Percentiles rank a stretch among this genome's conserved stretches.
Evolutionary conservation across 148 eudicot species (phyloP).

Genomic region (Arctostaphylos glauca): DNA sequence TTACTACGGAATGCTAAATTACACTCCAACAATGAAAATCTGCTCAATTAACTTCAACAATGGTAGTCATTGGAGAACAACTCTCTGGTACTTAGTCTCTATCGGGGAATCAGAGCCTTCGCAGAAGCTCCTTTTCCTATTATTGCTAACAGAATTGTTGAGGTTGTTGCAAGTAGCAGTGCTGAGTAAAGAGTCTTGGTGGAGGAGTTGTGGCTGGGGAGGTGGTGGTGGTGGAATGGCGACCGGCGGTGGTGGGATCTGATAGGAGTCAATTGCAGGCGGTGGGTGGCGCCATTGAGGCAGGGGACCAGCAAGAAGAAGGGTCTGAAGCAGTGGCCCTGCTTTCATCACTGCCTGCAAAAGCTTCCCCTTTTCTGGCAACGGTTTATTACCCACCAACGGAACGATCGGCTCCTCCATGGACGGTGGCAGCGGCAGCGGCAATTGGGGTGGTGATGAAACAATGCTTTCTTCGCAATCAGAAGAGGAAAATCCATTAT

Average conservation of each 20-base stretch:
- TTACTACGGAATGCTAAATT: background rate
- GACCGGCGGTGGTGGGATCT: slow-evolving; percentile 74
- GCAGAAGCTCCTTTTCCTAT: slow-evolving; percentile 27
- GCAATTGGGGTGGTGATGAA: slow-evolving; percentile 29
- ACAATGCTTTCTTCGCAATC: slow-evolving; percentile 57
- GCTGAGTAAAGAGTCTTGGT: slow-evolving; percentile 20
- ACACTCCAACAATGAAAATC: background rate
- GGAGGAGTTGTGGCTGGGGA: slow-evolving; percentile 13
- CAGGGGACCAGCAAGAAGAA: slow-evolving; percentile 76
- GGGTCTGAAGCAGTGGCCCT: slow-evolving; percentile 81
- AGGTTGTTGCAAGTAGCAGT: slow-evolving; percentile 8
- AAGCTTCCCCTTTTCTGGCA: slow-evolving; percentile 79
- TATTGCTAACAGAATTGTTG: slow-evolving; percentile 20
- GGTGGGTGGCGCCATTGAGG: slow-evolving; percentile 94
- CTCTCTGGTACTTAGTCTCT: slow-evolving; percentile 40
- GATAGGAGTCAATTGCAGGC: slow-evolving; percentile 55
- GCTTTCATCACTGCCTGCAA: slow-evolving; percentile 82
- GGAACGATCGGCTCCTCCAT: slow-evolving; percentile 14
- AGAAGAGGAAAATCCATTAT: slow-evolving; percentile 37
- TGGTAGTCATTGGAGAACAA: slow-evolving; percentile 23
- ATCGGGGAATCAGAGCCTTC: slow-evolving; percentile 31
- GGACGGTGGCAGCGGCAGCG: background rate
- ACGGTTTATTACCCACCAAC: slow-evolving; percentile 22
- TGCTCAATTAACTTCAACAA: background rate
- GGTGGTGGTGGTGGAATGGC: slow-evolving; percentile 27